These are phyloP conservation scores for Tricholoma saponaceum DNA, from an alignment of 768 basidiomycete species.

Conservation along the genomic window DNA sequence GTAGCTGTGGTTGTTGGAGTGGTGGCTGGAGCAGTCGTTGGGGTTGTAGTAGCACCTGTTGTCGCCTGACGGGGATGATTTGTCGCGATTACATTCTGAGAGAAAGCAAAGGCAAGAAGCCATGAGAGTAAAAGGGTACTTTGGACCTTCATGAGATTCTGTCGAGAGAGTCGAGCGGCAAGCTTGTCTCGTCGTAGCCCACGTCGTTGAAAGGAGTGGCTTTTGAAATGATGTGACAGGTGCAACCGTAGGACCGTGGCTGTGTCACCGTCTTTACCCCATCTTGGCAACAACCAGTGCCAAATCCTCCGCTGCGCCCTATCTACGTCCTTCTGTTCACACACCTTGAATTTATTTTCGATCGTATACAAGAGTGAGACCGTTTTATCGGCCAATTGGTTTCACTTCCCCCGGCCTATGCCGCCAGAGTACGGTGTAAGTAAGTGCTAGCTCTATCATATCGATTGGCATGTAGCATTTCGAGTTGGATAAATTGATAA, in stretches of 20 bases:
- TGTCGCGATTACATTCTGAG: conserved; percentile 15
- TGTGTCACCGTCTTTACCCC: background rate
- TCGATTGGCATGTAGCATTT: no score
- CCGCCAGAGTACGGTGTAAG: no score
- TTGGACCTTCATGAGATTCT: conserved; percentile 19
- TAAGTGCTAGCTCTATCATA: no score
- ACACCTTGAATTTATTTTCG: no score
- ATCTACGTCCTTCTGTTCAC: background rate
- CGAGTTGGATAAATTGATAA: no score
- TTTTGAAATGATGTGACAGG: conserved; percentile 2
- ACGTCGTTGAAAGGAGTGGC: conserved; percentile 1
- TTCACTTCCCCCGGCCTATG: no score
- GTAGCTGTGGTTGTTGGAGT: conserved; percentile 7
- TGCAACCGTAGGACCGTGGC: background rate
- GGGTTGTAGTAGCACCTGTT: conserved; percentile 5
- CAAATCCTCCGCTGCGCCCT: background rate
- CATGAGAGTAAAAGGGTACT: conserved; percentile 22
- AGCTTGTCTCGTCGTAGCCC: background rate
- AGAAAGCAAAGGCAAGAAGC: conserved; percentile 19
- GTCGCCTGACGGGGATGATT: conserved; percentile 11
- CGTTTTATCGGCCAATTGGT: no score
- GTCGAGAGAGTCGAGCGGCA: background rate
- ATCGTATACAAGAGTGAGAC: no score
- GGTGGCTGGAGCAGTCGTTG: conserved; percentile 9
- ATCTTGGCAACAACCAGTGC: background rate